phyloP scores from a whole-genome alignment of 345 rosid species.

The Eucalyptus sideroxylon region DNA sequence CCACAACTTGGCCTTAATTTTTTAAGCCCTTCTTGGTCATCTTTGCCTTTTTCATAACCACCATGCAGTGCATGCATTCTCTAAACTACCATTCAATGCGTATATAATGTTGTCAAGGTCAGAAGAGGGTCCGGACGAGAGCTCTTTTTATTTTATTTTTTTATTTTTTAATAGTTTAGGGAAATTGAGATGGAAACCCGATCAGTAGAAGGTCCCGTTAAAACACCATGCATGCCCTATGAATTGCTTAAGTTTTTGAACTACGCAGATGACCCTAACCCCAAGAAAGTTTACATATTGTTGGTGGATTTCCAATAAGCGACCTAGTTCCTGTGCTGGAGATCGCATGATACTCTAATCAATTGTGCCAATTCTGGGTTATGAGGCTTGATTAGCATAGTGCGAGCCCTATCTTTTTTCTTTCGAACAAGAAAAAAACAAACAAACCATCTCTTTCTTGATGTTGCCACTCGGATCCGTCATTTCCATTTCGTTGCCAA shows the following conservation, averaged over 20 bases:
- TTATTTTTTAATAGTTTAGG: neutral
- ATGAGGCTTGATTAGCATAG: neutral
- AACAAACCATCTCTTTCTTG: conserved; percentile 7
- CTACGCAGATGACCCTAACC: neutral
- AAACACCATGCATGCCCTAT: neutral
- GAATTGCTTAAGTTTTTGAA: neutral
- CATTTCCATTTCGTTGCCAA: conserved; percentile 11
- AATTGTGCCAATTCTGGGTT: neutral
- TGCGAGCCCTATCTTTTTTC: neutral
- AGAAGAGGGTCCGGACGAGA: neutral
- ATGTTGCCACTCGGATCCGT: conserved; percentile 14
- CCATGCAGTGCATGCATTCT: neutral
- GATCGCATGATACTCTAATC: neutral
- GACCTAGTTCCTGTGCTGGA: neutral
- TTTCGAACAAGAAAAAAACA: neutral
- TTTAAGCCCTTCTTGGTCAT: neutral
- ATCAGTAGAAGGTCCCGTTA: neutral
- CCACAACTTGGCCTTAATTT: neutral
- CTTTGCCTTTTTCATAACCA: neutral
- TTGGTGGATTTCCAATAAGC: neutral
- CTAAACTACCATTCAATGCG: neutral
- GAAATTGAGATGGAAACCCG: neutral
- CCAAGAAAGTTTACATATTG: neutral
- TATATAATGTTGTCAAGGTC: neutral
- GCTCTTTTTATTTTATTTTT: neutral